Evolutionary conservation across 2,329 filamentous ascomycete genomes (phyloP).

Genomic region (Colletotrichum cordylinicola): DNA sequence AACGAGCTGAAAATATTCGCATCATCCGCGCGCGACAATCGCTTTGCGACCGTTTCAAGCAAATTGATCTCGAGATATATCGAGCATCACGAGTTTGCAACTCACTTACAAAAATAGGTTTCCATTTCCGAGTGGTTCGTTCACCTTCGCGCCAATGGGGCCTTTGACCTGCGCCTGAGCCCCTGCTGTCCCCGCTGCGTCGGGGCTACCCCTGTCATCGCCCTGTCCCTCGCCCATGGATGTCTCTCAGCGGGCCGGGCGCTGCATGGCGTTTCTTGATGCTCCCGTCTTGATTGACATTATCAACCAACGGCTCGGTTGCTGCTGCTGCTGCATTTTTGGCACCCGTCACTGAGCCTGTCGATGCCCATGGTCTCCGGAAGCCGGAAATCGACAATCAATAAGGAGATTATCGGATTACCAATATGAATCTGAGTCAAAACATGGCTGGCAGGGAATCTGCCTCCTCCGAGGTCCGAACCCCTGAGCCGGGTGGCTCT

Average conservation of each 20-base stretch:
- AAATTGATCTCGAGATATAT: background rate
- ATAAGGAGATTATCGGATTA: background rate
- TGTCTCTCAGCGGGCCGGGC: conserved; percentile 18
- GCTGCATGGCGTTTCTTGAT: conserved; percentile 15
- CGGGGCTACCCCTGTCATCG: conserved; percentile 6
- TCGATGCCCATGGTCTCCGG: background rate
- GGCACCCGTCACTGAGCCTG: background rate
- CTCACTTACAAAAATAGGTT: conserved; percentile 16
- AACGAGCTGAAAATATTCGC: background rate
- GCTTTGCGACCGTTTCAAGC: background rate
- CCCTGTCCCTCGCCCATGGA: background rate
- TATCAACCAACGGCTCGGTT: background rate
- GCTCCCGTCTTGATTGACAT: background rate
- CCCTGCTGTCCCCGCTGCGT: conserved; percentile 12
- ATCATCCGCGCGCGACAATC: background rate
- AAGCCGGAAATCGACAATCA: background rate
- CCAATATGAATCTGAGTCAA: background rate
- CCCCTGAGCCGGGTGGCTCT: background rate
- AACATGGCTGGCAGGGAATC: background rate
- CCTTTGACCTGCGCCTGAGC: conserved; percentile 9
- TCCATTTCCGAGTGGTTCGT: background rate
- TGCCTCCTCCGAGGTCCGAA: background rate
- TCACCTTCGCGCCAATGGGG: conserved; percentile 4
- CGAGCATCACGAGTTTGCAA: background rate
- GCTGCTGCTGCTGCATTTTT: background rate